Conservation (phyloP, 1,284 basidiomycete genomes). For the Pulveroboletus sp. region DNA sequence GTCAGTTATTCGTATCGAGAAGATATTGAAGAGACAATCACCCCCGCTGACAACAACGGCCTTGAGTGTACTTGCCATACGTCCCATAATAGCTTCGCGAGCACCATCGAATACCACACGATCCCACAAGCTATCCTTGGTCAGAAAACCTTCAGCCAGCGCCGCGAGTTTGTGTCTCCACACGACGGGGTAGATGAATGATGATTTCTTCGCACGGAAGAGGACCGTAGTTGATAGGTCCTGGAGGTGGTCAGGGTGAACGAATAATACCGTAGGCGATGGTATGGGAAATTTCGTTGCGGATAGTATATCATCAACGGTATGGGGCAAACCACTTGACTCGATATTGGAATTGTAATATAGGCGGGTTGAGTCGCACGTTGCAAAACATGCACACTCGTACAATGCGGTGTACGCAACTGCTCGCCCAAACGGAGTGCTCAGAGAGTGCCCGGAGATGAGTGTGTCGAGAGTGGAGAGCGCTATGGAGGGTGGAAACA, state of each 20-base stretch:
- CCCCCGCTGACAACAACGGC: constrained; percentile 66
- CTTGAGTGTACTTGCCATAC: constrained; percentile 57
- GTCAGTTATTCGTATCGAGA: constrained; percentile 1
- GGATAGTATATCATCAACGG: constrained; percentile 51
- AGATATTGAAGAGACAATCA: constrained; percentile 33
- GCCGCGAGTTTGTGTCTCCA: constrained; percentile 73
- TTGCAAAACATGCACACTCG: constrained; percentile 71
- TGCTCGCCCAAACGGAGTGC: constrained; percentile 69
- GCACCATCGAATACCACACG: constrained; percentile 69
- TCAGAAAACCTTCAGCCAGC: constrained; percentile 67
- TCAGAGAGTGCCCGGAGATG: constrained; percentile 68
- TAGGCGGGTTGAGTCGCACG: constrained; percentile 55
- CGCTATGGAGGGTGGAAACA: constrained; percentile 64
- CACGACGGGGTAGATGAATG: constrained; percentile 56
- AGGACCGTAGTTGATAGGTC: constrained; percentile 52
- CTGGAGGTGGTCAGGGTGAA: constrained; percentile 59
- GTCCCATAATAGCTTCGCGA: constrained; percentile 58
- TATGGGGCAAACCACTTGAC: constrained; percentile 22
- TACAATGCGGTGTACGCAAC: constrained; percentile 75
- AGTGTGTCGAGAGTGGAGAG: constrained; percentile 71
- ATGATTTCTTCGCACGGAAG: constrained; percentile 52
- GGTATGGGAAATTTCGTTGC: constrained; percentile 55
- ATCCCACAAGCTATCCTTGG: constrained; percentile 78
- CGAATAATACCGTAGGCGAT: constrained; percentile 65
- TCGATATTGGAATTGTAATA: constrained; percentile 37